phyloP scores from a whole-genome alignment of 2,329 filamentous ascomycete species.

The Saccharata proteae region DNA sequence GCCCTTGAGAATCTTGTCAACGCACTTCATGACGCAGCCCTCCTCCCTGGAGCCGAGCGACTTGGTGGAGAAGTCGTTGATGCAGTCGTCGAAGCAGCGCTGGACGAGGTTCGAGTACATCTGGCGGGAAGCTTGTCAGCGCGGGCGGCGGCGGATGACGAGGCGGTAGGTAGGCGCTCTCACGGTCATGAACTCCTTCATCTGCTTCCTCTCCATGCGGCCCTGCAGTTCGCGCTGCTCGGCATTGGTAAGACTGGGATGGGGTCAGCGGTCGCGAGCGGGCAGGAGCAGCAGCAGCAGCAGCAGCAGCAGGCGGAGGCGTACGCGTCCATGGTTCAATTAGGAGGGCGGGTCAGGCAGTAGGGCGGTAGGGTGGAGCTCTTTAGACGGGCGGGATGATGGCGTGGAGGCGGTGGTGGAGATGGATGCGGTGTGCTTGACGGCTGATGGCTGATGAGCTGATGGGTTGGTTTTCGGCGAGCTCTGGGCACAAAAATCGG shows the following conservation, averaged over 20 bases:
- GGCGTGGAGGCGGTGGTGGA: no score
- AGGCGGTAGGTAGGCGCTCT: conserved; percentile 26
- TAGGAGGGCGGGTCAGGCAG: no score
- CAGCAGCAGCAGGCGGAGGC: conserved; percentile 1
- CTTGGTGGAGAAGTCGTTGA: conserved; percentile 98
- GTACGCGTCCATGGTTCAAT: conserved; percentile 16
- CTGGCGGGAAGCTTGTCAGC: conserved; percentile 24
- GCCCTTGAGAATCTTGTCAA: conserved; percentile 90
- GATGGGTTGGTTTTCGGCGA: no score
- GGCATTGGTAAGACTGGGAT: conserved; percentile 51
- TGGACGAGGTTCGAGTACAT: conserved; percentile 66
- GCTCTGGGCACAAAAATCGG: no score
- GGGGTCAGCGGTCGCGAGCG: conserved; percentile 4
- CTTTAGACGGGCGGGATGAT: no score
- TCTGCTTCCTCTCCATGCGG: conserved; percentile 95
- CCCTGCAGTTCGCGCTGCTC: conserved; percentile 89
- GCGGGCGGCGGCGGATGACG: conserved; percentile 1
- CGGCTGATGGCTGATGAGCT: no score
- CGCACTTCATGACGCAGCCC: conserved; percentile 85
- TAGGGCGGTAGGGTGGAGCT: no score
- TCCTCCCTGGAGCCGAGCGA: conserved; percentile 78
- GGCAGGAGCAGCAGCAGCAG: background rate
- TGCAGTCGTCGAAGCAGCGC: conserved; percentile 91
- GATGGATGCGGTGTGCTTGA: no score
- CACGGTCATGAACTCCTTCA: conserved; percentile 98